A percentile compares a stretch with the other conserved stretches of the same genome.
These are phyloP conservation scores for Cladophialophora yegresii DNA, from an alignment of 2,329 filamentous ascomycete species.

Conservation along the genomic window DNA sequence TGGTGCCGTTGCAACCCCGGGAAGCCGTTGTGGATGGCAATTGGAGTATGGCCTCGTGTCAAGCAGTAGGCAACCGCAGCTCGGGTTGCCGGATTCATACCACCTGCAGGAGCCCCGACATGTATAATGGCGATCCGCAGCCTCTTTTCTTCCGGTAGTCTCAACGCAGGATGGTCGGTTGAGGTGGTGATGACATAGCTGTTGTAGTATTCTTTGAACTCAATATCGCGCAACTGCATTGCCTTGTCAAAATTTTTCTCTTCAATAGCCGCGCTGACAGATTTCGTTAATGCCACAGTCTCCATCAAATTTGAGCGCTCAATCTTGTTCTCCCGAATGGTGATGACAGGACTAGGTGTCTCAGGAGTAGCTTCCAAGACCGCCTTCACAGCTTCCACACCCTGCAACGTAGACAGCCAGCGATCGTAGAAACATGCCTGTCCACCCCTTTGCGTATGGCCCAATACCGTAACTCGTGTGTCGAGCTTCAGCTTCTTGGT, in stretches of 20 bases:
- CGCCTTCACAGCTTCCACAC: conserved; percentile 89
- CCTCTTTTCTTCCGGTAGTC: conserved; percentile 72
- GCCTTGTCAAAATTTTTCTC: conserved; percentile 82
- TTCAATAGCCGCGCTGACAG: conserved; percentile 78
- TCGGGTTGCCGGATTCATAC: conserved; percentile 95
- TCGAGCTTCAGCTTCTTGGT: conserved; percentile 78
- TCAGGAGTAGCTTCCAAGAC: conserved; percentile 86
- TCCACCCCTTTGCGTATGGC: conserved; percentile 95
- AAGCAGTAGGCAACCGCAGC: conserved; percentile 92
- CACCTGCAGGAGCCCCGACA: conserved; percentile 91
- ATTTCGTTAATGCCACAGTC: conserved; percentile 82
- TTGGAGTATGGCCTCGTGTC: conserved; percentile 83
- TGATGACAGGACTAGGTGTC: conserved; percentile 90
- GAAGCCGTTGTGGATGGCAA: conserved; percentile 96
- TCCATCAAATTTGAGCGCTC: conserved; percentile 84
- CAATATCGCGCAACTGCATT: conserved; percentile 84
- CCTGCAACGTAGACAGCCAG: conserved; percentile 88
- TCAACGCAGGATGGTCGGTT: conserved; percentile 68
- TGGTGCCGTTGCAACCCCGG: conserved; percentile 91
- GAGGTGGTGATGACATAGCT: conserved; percentile 91
- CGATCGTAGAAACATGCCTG: conserved; percentile 91
- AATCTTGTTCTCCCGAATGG: conserved; percentile 97
- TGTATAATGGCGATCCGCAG: conserved; percentile 97
- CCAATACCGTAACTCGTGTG: conserved; percentile 90
- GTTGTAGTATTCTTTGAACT: conserved; percentile 89